Conservation (phyloP, 495 filamentous ascomycete species). For the Pseudomonodictys pantanalensis region DNA sequence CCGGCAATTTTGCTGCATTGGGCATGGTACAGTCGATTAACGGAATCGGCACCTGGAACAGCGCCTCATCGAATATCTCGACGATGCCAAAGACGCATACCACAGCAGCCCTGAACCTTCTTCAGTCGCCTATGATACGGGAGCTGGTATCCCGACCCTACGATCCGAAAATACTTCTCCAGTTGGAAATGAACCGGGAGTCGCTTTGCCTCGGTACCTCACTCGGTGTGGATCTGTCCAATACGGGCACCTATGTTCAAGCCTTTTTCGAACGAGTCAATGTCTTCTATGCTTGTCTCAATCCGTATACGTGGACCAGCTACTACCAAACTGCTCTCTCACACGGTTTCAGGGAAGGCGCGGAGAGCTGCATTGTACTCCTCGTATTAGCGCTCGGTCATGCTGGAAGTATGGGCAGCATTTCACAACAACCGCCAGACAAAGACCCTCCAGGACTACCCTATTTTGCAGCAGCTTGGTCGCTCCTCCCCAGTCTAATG, state of each 20-base stretch:
- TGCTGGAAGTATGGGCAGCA: conserved; percentile 67
- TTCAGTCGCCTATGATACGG: conserved; percentile 77
- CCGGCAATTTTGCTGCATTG: conserved; percentile 40
- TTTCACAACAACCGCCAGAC: conserved; percentile 66
- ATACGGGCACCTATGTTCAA: conserved; percentile 69
- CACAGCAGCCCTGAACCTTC: conserved; percentile 70
- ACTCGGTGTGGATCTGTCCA: conserved; percentile 67
- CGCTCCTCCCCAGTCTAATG: conserved; percentile 71
- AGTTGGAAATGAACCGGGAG: conserved; percentile 77
- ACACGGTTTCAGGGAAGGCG: conserved; percentile 68
- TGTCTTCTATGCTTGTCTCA: conserved; percentile 82
- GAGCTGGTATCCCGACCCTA: conserved; percentile 73
- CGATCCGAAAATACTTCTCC: conserved; percentile 72
- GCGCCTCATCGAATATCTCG: conserved; percentile 65
- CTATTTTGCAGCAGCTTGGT: conserved; percentile 79
- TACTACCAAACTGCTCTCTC: conserved; percentile 71
- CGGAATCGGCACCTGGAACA: conserved; percentile 72
- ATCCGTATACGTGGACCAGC: conserved; percentile 75
- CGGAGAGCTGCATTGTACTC: conserved; percentile 79
- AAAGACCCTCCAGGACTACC: conserved; percentile 72
- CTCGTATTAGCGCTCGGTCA: conserved; percentile 74
- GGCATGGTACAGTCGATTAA: conserved; percentile 53
- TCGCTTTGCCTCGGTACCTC: conserved; percentile 59
- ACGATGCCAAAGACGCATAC: conserved; percentile 83
- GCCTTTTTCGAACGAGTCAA: conserved; percentile 78